These are phyloP conservation scores for Raffaelea albimanens DNA, from an alignment of 2,329 filamentous ascomycete genomes.

Conservation along the genomic window DNA sequence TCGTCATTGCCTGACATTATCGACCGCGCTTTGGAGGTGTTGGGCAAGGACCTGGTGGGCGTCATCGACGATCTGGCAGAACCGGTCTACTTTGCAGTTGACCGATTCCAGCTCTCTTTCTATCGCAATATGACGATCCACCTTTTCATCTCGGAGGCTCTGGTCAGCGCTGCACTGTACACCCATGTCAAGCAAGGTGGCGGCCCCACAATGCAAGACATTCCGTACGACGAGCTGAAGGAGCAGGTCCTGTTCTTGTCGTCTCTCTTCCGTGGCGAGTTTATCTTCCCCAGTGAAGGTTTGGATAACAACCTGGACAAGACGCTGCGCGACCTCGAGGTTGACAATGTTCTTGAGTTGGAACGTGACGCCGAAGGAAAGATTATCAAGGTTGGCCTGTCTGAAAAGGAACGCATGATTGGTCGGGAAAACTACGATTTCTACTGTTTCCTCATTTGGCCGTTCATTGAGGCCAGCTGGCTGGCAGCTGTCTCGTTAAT, in stretches of 20 bases:
- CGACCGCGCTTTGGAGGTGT: conserved; percentile 80
- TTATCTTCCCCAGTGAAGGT: conserved; percentile 89
- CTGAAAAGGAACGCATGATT: conserved; percentile 61
- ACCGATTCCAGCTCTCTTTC: conserved; percentile 93
- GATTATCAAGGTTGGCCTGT: conserved; percentile 61
- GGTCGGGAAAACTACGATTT: conserved; percentile 96
- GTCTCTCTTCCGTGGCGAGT: conserved; percentile 88
- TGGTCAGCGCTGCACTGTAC: conserved; percentile 87
- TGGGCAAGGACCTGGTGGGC: conserved; percentile 83
- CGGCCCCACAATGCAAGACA: conserved; percentile 70
- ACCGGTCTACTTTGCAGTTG: conserved; percentile 88
- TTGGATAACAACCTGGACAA: conserved; percentile 70
- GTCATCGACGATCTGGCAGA: conserved; percentile 71
- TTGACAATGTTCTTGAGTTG: conserved; percentile 66
- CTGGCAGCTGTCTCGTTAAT: conserved; percentile 80
- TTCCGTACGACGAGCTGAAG: conserved; percentile 62
- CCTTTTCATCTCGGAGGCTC: conserved; percentile 85
- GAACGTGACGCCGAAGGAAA: conserved; percentile 45
- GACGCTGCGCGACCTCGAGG: conserved; percentile 68
- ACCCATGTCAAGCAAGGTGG: conserved; percentile 83
- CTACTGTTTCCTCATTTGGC: conserved; percentile 98
- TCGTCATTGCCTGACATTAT: conserved; percentile 73
- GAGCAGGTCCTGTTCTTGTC: conserved; percentile 84
- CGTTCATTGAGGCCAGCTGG: conserved; percentile 93
- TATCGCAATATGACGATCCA: conserved; percentile 99